Conservation (phyloP, 768 basidiomycete species). For the Fistulinella prunicolor region DNA sequence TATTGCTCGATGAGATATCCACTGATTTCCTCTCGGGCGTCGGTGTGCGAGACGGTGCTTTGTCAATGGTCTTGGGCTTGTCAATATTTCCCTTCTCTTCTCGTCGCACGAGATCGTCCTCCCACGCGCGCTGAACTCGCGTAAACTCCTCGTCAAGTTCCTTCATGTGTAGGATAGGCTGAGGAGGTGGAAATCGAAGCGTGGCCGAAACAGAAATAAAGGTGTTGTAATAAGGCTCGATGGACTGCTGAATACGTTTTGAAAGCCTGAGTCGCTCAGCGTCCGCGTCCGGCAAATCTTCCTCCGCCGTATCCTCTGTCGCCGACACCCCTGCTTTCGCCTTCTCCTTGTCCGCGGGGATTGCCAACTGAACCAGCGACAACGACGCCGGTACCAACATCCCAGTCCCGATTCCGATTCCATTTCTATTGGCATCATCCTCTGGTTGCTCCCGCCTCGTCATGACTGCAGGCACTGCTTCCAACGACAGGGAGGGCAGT, state of each 20-base stretch:
- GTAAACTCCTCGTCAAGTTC: conserved; percentile 79
- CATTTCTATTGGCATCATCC: conserved; percentile 23
- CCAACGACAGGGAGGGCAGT: conserved; percentile 59
- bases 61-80: conserved; percentile 13
- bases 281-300: conserved; percentile 65
- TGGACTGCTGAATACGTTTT: conserved; percentile 71
- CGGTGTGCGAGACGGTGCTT: conserved; percentile 26
- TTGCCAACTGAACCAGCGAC: conserved; percentile 23
- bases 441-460: conserved; percentile 26
- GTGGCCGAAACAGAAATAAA: conserved; percentile 95
- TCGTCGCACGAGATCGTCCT: conserved; percentile 77
- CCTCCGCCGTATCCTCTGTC: conserved; percentile 35
- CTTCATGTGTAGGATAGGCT: conserved; percentile 84
- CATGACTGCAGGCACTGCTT: conserved; percentile 54
- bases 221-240: conserved; percentile 81
- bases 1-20: conserved; percentile 6
- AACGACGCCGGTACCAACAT: conserved; percentile 20
- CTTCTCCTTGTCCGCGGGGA: conserved; percentile 17
- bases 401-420: conserved; percentile 11
- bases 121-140: conserved; percentile 71
- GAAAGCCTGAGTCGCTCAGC: conserved; percentile 68
- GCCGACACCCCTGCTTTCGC: conserved; percentile 5
- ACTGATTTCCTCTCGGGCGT: conserved; percentile 26
- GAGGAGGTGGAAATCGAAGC: conserved; percentile 87
- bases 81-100: conserved; percentile 56